A percentile compares a stretch with the other conserved stretches of the same genome.
Conservation (phyloP, 75 land plant species). For the Larix kaempferi region DNA sequence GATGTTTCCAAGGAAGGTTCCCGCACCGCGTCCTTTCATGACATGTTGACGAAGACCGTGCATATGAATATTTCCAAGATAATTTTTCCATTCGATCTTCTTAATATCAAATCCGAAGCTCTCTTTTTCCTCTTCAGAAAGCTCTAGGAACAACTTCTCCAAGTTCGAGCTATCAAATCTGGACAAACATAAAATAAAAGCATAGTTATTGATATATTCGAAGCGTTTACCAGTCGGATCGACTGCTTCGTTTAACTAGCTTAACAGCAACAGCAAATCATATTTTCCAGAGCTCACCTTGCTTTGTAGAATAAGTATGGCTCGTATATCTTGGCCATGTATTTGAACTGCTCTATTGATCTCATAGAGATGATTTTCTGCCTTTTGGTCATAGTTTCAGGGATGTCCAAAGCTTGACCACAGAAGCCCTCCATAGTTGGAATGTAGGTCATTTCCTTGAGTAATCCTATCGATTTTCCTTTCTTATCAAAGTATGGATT, state of each 20-base stretch:
- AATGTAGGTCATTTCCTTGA: slow-evolving; percentile 41
- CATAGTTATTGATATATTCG: background rate
- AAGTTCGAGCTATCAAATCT: slow-evolving; percentile 82
- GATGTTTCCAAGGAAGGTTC: too few relatives aligned
- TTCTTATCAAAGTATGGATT: slow-evolving; percentile 55
- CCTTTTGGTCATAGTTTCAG: slow-evolving; percentile 23
- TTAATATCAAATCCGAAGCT: slow-evolving; percentile 67
- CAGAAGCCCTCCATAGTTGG: slow-evolving; percentile 56
- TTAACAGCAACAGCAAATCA: too few relatives aligned
- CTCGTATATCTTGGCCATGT: slow-evolving; percentile 67
- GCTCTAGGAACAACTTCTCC: slow-evolving; percentile 40
- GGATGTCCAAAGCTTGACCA: slow-evolving; percentile 11
- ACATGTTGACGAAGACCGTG: slow-evolving; percentile 87
- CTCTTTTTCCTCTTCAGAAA: slow-evolving; percentile 67
- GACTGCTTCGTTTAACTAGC: too few relatives aligned
- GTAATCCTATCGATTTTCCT: slow-evolving; percentile 53
- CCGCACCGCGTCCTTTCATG: slow-evolving; percentile 54
- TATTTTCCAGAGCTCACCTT: slow-evolving; percentile 32
- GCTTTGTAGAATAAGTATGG: slow-evolving; percentile 83
- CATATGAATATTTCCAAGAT: slow-evolving; percentile 74
- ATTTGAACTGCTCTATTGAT: slow-evolving; percentile 54
- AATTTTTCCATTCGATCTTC: slow-evolving; percentile 76
- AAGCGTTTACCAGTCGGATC: too few relatives aligned
- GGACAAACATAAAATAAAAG: slow-evolving; percentile 1
- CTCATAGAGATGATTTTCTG: slow-evolving; percentile 44